These are phyloP conservation scores for Paulownia fortunei DNA, from an alignment of 257 asterid species.

Conservation along the genomic window DNA sequence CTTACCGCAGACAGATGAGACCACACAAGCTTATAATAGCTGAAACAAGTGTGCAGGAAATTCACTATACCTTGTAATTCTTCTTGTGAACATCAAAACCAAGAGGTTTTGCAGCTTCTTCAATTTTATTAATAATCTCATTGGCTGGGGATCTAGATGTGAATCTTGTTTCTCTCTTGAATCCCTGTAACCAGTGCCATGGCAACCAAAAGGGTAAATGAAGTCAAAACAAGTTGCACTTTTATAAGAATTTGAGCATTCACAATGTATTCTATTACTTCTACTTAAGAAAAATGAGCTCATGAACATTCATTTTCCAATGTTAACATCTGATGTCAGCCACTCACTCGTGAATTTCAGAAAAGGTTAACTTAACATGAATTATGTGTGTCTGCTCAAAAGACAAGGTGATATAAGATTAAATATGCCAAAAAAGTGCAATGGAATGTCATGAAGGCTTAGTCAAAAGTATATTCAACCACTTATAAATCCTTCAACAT, in stretches of 20 bases:
- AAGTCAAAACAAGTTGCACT: constrained; percentile 1
- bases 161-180: constrained; percentile 85
- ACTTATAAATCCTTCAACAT: too few species aligned
- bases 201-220: constrained; percentile 23
- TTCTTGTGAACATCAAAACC: constrained; percentile 89
- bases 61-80: constrained; percentile 76
- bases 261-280: background rate
- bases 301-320: background rate
- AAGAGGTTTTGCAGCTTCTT: constrained; percentile 87
- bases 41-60: background rate
- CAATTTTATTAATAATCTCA: constrained; percentile 80
- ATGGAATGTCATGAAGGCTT: too few species aligned
- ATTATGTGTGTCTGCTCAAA: background rate
- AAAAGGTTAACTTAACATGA: background rate
- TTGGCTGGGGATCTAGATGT: constrained; percentile 79
- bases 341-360: background rate
- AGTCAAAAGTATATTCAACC: background rate
- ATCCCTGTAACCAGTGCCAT: constrained; percentile 45
- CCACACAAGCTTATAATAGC: background rate
- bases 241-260: background rate
- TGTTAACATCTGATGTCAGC: background rate
- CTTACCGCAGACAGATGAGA: background rate
- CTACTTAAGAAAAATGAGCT: background rate
- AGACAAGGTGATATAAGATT: background rate
- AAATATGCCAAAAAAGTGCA: background rate